Evolutionary conservation across 2,329 filamentous ascomycete genomes (phyloP).

Genomic region (Botrytis fragariae): DNA sequence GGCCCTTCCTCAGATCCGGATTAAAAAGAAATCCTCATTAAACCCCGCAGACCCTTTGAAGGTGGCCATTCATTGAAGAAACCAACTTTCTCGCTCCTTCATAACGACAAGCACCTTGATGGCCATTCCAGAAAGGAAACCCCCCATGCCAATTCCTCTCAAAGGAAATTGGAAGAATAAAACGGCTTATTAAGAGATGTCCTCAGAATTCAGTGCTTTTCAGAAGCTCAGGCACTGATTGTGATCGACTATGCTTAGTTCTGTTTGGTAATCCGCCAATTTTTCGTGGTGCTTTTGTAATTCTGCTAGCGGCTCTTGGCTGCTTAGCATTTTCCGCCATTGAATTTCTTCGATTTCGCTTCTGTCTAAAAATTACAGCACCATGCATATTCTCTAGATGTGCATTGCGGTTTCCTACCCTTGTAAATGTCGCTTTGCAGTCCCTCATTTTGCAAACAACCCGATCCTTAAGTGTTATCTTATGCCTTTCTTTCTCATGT

Average conservation of each 20-base stretch:
- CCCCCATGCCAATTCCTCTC: background rate
- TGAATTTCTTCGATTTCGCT: background rate
- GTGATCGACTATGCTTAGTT: background rate
- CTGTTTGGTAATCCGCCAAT: background rate
- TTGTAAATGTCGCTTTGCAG: conserved; percentile 30
- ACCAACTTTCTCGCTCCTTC: background rate
- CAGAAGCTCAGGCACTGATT: background rate
- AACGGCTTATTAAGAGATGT: background rate
- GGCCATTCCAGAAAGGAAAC: too few species aligned
- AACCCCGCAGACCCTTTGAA: background rate
- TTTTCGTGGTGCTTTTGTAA: background rate
- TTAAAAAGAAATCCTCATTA: background rate
- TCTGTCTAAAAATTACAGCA: fast-evolving
- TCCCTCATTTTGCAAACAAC: conserved; percentile 26
- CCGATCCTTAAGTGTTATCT: conserved; percentile 15
- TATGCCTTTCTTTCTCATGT: conserved; percentile 32
- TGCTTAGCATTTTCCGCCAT: background rate
- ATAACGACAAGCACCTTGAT: too few species aligned
- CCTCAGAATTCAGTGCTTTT: background rate
- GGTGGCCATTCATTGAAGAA: too few species aligned
- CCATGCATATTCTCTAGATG: conserved; percentile 16
- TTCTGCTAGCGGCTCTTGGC: background rate
- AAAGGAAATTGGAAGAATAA: background rate
- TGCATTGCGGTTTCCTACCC: conserved; percentile 33
- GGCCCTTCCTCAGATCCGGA: background rate